These are phyloP conservation scores for Scenedesmus sp. DNA, from an alignment of 163 green algal genomes.

Conservation along the genomic window DNA sequence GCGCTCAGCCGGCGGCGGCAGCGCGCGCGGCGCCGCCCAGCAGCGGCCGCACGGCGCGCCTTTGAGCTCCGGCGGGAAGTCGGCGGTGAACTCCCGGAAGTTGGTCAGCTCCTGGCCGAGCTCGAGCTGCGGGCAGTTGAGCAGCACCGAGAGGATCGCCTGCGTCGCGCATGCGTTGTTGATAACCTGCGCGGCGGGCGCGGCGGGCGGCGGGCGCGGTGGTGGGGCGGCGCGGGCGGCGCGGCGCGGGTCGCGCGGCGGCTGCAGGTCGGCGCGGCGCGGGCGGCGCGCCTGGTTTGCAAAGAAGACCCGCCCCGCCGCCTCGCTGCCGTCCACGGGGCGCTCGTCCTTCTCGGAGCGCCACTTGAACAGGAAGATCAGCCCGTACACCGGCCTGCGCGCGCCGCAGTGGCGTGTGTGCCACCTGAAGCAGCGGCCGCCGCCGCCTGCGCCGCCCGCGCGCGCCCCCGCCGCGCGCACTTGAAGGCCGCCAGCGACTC, in stretches of 20 bases:
- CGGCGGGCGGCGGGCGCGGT: background rate
- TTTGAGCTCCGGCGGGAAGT: constrained; percentile 94
- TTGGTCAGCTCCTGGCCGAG: constrained; percentile 84
- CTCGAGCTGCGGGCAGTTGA: constrained; percentile 85
- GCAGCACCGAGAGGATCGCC: constrained; percentile 94
- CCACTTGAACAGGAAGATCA: constrained; percentile 99
- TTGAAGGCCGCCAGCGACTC: constrained; percentile 61
- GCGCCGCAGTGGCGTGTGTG: background rate
- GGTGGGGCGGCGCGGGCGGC: background rate
- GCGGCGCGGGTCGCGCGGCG: too few species aligned
- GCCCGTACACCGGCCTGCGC: constrained; percentile 91
- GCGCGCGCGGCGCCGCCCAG: too few species aligned
- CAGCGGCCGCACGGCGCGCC: constrained; percentile 64
- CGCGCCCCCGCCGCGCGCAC: background rate
- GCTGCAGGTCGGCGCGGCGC: constrained; percentile 2
- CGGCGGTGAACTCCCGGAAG: constrained; percentile 90
- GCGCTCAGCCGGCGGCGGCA: background rate
- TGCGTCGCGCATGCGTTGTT: constrained; percentile 98
- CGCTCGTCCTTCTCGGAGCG: constrained; percentile 72
- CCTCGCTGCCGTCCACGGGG: constrained; percentile 58
- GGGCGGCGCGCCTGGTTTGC: too few species aligned
- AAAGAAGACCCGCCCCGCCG: constrained; percentile 87
- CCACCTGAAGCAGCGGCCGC: too few species aligned
- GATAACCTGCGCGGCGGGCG: constrained; percentile 78
- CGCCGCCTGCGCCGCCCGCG: background rate